phyloP scores from a whole-genome alignment of 768 basidiomycete species.

The Galerina marginata region DNA sequence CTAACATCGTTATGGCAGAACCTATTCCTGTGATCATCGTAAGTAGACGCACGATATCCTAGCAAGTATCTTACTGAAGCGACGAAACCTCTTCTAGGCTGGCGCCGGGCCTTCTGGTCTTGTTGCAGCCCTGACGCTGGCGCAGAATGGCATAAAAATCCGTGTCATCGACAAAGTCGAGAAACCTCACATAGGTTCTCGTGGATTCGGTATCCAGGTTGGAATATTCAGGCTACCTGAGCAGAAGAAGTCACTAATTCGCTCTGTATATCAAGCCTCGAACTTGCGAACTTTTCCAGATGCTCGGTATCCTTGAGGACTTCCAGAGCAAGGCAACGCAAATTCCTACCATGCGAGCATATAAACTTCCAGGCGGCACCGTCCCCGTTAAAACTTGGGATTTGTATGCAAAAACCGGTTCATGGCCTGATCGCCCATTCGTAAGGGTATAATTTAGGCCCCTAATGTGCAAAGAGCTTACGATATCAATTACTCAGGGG shows the following conservation, averaged over 20 bases:
- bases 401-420: conserved; percentile 22
- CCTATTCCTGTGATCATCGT: background rate
- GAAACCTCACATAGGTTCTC: conserved; percentile 21
- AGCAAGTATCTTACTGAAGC: background rate
- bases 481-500: conserved; percentile 2
- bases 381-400: conserved; percentile 30
- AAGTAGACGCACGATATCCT: background rate
- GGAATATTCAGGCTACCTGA: background rate
- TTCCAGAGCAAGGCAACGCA: conserved; percentile 20
- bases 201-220: conserved; percentile 28
- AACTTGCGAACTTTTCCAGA: conserved; percentile 27
- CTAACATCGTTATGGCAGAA: background rate
- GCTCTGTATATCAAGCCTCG: conserved; percentile 21
- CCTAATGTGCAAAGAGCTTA: background rate
- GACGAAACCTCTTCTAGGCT: conserved; percentile 1
- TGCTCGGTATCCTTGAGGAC: conserved; percentile 25
- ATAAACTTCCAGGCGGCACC: conserved; percentile 30
- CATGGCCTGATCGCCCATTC: conserved; percentile 27
- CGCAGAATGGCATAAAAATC: background rate
- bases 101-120: conserved; percentile 1
- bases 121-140: background rate
- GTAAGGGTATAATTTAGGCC: conserved; percentile 17
- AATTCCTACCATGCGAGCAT: conserved; percentile 31
- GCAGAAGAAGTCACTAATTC: background rate
- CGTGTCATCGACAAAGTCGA: conserved; percentile 20